A percentile compares a stretch with the other conserved stretches of the same genome.
Conservation (phyloP, 2,329 filamentous ascomycete species). For the Myriangium duriaei region DNA sequence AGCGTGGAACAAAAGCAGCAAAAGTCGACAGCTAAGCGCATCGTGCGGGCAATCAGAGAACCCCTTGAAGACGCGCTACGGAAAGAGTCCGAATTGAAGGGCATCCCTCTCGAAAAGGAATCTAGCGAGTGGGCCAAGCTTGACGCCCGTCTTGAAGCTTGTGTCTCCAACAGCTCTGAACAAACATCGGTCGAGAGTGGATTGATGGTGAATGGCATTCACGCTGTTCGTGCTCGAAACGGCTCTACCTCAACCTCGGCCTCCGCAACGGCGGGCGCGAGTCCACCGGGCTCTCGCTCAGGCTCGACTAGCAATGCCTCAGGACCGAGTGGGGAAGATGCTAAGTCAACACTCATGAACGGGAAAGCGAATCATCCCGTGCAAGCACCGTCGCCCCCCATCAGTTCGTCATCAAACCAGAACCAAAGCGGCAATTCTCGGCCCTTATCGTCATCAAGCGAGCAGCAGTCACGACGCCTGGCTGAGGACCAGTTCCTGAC, state of each 20-base stretch:
- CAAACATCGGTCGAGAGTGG: conserved; percentile 12
- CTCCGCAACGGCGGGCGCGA: conserved; percentile 24
- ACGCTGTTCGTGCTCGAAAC: conserved; percentile 15
- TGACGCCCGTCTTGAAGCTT: conserved; percentile 55
- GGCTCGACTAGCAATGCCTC: neutral
- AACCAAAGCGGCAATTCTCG: conserved; percentile 13
- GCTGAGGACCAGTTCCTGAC: conserved; percentile 26
- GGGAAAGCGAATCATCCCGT: conserved; percentile 17
- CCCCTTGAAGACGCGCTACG: conserved; percentile 61
- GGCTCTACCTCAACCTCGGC: conserved; percentile 25
- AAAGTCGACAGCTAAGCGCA: conserved; percentile 76
- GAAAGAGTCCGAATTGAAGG: conserved; percentile 70
- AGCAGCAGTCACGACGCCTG: conserved; percentile 1
- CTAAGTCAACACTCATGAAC: conserved; percentile 17
- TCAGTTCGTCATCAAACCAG: conserved; percentile 28
- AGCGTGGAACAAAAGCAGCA: conserved; percentile 62
- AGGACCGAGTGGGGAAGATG: conserved; percentile 17
- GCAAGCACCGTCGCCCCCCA: conserved; percentile 24
- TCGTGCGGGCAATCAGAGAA: conserved; percentile 71
- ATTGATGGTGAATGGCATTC: conserved; percentile 13
- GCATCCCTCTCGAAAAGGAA: conserved; percentile 56
- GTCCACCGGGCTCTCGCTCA: conserved; percentile 13
- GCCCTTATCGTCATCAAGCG: neutral
- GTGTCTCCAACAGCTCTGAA: conserved; percentile 7
- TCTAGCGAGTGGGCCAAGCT: conserved; percentile 43